Evolutionary conservation across 139 green algal species (phyloP).

Genomic region (Raphidocelis subcapitata): DNA sequence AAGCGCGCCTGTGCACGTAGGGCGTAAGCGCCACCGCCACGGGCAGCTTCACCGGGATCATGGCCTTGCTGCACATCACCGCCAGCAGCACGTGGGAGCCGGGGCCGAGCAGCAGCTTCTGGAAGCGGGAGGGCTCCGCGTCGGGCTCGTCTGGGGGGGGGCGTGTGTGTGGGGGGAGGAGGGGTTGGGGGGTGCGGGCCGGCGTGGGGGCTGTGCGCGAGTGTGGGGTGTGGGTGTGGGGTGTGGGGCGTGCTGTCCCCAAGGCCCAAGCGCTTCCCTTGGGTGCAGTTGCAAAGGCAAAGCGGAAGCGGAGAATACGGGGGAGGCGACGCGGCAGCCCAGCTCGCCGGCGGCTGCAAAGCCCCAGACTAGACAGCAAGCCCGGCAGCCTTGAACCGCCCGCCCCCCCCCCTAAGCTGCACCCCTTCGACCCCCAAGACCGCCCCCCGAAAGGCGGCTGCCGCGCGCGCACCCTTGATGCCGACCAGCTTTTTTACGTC

Average conservation of each 20-base stretch:
- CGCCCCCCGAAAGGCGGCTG: too few species aligned
- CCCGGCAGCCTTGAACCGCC: too few species aligned
- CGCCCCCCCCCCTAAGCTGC: too few species aligned
- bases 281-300: too few species aligned
- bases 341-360: too few species aligned
- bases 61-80: slow-evolving; percentile 51
- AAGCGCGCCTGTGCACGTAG: slow-evolving; percentile 37
- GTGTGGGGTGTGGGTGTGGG: too few species aligned
- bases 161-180: background rate
- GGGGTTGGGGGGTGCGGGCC: background rate
- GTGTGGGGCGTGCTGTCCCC: too few species aligned
- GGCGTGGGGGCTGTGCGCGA: background rate
- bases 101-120: slow-evolving; percentile 44
- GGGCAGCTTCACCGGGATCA: slow-evolving; percentile 54
- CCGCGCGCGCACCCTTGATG: slow-evolving; percentile 27
- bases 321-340: too few species aligned
- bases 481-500: slow-evolving; percentile 50
- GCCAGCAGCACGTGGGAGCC: slow-evolving; percentile 56
- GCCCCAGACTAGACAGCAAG: too few species aligned
- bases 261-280: too few species aligned
- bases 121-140: slow-evolving; percentile 32
- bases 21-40: slow-evolving; percentile 52
- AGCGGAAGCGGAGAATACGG: too few species aligned
- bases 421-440: too few species aligned
- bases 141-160: slow-evolving; percentile 15